These are phyloP conservation scores for Globisporangium cylindrosporum DNA, from an alignment of 352 stramenopile species.

Conservation along the genomic window DNA sequence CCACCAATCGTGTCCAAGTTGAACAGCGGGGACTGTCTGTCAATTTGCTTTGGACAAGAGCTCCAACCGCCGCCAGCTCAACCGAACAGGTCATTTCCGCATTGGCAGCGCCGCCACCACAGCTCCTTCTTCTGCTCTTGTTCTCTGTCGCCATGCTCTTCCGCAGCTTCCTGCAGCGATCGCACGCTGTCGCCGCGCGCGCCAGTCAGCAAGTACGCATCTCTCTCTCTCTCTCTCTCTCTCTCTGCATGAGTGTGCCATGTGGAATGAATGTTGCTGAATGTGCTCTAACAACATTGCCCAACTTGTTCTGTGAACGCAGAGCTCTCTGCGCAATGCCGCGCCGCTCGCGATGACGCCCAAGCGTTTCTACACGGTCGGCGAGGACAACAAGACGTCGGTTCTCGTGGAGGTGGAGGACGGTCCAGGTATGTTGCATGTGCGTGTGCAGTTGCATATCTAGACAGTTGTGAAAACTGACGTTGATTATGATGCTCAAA, in stretches of 20 bases:
- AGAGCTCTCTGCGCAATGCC: too few relatives aligned
- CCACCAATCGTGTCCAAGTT: not conserved
- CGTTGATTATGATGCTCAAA: not conserved
- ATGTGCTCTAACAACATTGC: not conserved
- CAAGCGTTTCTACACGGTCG: too few relatives aligned
- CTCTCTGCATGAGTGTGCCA: not conserved
- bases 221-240: too few relatives aligned
- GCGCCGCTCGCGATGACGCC: too few relatives aligned
- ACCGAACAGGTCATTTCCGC: slow-evolving; percentile 3
- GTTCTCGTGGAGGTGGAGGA: too few relatives aligned
- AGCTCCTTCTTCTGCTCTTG: not conserved
- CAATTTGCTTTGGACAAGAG: not conserved
- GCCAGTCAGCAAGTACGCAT: not conserved
- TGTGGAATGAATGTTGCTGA: too few relatives aligned
- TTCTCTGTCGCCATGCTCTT: slow-evolving; percentile 5
- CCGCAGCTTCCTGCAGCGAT: slow-evolving; percentile 12
- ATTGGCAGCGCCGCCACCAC: slow-evolving; percentile 5
- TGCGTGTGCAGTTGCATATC: too few relatives aligned
- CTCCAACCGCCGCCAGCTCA: not conserved
- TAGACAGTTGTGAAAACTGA: not conserved
- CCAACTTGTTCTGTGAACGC: too few relatives aligned
- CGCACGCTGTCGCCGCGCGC: slow-evolving; percentile 1
- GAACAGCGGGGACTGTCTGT: not conserved
- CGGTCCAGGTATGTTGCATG: too few relatives aligned
- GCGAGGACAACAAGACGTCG: too few relatives aligned